Conservation (phyloP, 2,329 filamentous ascomycete species). For the Orbilia quercus region DNA sequence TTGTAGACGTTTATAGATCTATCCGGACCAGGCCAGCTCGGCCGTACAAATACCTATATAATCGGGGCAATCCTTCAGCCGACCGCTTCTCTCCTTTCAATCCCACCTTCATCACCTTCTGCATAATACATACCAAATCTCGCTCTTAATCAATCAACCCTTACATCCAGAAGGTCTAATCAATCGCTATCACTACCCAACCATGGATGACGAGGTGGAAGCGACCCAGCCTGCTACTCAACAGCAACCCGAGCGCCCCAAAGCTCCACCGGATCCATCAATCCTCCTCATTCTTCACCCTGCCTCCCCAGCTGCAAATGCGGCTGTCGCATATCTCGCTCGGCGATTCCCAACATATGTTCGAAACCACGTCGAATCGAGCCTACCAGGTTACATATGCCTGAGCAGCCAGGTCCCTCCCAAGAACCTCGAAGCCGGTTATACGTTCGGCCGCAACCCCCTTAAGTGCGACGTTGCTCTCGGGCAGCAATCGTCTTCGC, state of each 20-base stretch:
- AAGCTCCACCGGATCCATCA: constrained; percentile 55
- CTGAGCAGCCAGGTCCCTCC: constrained; percentile 56
- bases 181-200: not conserved
- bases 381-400: constrained; percentile 57
- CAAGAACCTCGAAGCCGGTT: constrained; percentile 77
- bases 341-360: constrained; percentile 55
- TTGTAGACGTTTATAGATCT: constrained; percentile 18
- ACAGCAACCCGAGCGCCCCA: constrained; percentile 57
- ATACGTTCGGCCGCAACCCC: constrained; percentile 84
- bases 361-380: constrained; percentile 47
- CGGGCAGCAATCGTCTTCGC: constrained; percentile 70
- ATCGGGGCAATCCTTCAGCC: not conserved
- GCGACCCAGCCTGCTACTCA: constrained; percentile 59
- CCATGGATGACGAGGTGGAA: constrained; percentile 57
- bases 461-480: constrained; percentile 77
- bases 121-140: not conserved
- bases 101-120: constrained; percentile 15
- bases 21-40: constrained; percentile 31
- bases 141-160: constrained; percentile 1
- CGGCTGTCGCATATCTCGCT: constrained; percentile 55
- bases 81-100: constrained; percentile 7
- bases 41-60: constrained; percentile 23
- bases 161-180: not conserved
- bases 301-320: constrained; percentile 58
- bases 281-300: constrained; percentile 59